Evolutionary conservation across 2,329 filamentous ascomycete genomes (phyloP).

Genomic region (Aspergillus vadensis): DNA sequence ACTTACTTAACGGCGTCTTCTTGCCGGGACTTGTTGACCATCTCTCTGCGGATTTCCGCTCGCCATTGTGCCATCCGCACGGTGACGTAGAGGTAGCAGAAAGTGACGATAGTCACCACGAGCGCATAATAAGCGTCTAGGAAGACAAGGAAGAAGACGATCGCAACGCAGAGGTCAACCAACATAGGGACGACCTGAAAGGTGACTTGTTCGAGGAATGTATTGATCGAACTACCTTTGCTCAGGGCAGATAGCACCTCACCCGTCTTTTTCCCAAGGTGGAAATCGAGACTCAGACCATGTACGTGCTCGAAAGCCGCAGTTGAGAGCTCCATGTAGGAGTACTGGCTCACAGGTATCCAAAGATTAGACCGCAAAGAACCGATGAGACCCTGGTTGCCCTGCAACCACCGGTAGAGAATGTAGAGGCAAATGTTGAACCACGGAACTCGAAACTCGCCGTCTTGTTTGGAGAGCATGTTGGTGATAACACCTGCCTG

Average conservation of each 20-base stretch:
- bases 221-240: slow-evolving; percentile 95
- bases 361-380: slow-evolving; percentile 81
- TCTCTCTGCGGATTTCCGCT: slow-evolving; percentile 84
- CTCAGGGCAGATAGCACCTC: slow-evolving; percentile 94
- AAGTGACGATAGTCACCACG: slow-evolving; percentile 85
- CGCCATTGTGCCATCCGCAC: slow-evolving; percentile 94
- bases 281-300: slow-evolving; percentile 90
- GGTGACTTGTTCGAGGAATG: slow-evolving; percentile 92
- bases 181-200: slow-evolving; percentile 96
- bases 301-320: slow-evolving; percentile 98
- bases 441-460: slow-evolving; percentile 67
- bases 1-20: slow-evolving; percentile 89
- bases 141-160: slow-evolving; percentile 73
- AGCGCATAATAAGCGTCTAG: slow-evolving; percentile 91
- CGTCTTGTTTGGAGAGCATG: slow-evolving; percentile 63
- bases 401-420: slow-evolving; percentile 77
- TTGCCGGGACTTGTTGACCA: slow-evolving; percentile 92
- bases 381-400: slow-evolving; percentile 82
- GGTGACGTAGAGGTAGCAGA: slow-evolving; percentile 95
- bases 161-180: slow-evolving; percentile 81
- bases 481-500: slow-evolving; percentile 82
- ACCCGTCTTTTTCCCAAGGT: slow-evolving; percentile 92
- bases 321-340: slow-evolving; percentile 89
- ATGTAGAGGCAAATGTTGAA: slow-evolving; percentile 74
- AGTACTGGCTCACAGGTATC: slow-evolving; percentile 97